Conservation (phyloP, 495 filamentous ascomycete species). For the Neurospora tetraspora region DNA sequence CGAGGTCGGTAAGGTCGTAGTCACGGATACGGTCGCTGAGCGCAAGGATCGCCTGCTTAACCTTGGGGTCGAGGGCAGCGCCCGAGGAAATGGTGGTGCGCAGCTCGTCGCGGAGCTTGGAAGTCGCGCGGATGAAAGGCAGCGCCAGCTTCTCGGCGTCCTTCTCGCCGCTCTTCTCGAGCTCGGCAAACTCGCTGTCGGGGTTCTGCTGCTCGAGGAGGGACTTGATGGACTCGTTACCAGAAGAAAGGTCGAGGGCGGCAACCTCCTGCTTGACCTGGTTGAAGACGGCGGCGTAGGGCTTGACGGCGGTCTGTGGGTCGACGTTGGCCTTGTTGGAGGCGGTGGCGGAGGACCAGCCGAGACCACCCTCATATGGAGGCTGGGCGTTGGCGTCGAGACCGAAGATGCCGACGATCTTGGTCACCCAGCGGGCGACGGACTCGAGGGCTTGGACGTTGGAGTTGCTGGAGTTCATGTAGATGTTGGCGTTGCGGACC, state of each 20-base stretch:
- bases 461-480: slow-evolving; percentile 45
- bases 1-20: slow-evolving; percentile 63
- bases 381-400: slow-evolving; percentile 58
- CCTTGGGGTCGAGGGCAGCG: slow-evolving; percentile 35
- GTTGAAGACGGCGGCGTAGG: slow-evolving; percentile 30
- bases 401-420: slow-evolving; percentile 75
- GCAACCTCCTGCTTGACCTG: slow-evolving; percentile 29
- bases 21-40: slow-evolving; percentile 78
- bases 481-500: slow-evolving; percentile 63
- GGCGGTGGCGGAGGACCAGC: slow-evolving; percentile 70
- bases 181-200: slow-evolving; percentile 27
- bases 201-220: slow-evolving; percentile 28
- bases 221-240: slow-evolving; percentile 12
- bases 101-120: slow-evolving; percentile 57
- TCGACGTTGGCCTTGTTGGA: slow-evolving; percentile 41
- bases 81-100: slow-evolving; percentile 45
- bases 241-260: slow-evolving; percentile 25
- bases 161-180: slow-evolving; percentile 27
- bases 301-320: slow-evolving; percentile 34
- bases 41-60: slow-evolving; percentile 50
- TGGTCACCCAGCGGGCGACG: slow-evolving; percentile 71
- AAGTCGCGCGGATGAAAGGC: slow-evolving; percentile 54
- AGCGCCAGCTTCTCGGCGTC: slow-evolving; percentile 45
- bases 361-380: slow-evolving; percentile 51
- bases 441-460: slow-evolving; percentile 45